A percentile compares a stretch with the other conserved stretches of the same genome.
These are phyloP conservation scores for Cucurbita pepo DNA, from an alignment of 306 rosid species.

Conservation along the genomic window DNA sequence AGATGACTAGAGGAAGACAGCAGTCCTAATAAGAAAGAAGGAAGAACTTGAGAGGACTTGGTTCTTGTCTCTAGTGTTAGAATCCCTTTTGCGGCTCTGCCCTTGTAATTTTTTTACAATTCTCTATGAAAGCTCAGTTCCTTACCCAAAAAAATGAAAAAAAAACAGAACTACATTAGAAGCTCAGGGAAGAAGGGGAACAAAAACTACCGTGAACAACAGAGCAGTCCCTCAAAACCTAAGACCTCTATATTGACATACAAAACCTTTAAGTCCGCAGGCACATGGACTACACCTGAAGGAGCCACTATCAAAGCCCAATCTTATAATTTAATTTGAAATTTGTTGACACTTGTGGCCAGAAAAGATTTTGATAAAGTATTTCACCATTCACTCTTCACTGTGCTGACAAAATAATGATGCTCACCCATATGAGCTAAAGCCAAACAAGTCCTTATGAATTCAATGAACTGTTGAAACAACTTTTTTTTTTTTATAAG, in stretches of 20 bases:
- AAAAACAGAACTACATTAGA: too few relatives aligned
- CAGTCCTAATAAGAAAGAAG: neutral
- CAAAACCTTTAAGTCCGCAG: neutral
- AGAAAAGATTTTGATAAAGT: too few relatives aligned
- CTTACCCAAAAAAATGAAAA: too few relatives aligned
- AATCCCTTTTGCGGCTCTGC: too few relatives aligned
- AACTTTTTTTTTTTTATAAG: neutral
- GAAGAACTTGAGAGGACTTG: neutral
- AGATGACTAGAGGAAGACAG: neutral
- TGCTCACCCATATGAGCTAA: neutral
- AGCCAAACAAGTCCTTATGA: neutral
- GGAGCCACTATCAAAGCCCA: neutral
- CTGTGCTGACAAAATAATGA: neutral
- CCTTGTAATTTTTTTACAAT: too few relatives aligned
- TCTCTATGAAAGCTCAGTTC: too few relatives aligned
- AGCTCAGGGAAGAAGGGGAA: too few relatives aligned
- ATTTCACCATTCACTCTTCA: neutral
- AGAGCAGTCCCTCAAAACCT: neutral
- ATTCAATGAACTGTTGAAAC: neutral
- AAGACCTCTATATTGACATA: neutral
- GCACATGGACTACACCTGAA: neutral
- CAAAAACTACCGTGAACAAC: neutral
- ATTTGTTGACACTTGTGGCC: too few relatives aligned
- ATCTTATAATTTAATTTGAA: neutral
- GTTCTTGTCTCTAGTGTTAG: too few relatives aligned